A percentile compares a stretch with the other conserved stretches of the same genome.
Evolutionary conservation across 2,329 filamentous ascomycete genomes (phyloP).

Genomic region (Plenodomus biglobosus): DNA sequence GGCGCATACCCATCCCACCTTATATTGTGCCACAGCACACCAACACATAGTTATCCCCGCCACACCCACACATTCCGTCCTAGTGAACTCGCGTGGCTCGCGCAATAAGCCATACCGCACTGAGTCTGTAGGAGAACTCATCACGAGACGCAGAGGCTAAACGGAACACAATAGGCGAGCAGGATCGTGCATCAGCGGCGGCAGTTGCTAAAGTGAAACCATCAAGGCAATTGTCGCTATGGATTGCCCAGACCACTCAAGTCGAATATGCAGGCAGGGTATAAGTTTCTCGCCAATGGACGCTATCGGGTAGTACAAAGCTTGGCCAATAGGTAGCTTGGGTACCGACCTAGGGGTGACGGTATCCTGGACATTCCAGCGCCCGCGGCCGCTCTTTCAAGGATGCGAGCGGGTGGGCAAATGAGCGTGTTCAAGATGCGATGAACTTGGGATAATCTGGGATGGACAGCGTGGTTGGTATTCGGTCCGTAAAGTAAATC

Average conservation of each 20-base stretch:
- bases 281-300: constrained; percentile 38
- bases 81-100: constrained; percentile 22
- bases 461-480: background rate
- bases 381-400: no score
- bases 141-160: constrained; percentile 13
- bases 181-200: constrained; percentile 22
- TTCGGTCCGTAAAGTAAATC: background rate
- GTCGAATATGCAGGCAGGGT: constrained; percentile 21
- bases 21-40: constrained; percentile 22
- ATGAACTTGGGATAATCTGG: background rate
- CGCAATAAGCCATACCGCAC: constrained; percentile 22
- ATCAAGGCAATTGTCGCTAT: constrained; percentile 4
- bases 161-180: constrained; percentile 22
- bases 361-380: constrained; percentile 6
- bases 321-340: constrained; percentile 20
- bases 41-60: constrained; percentile 1
- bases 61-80: constrained; percentile 28
- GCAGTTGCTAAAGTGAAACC: constrained; percentile 14
- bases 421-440: background rate
- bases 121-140: constrained; percentile 15
- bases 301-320: constrained; percentile 8
- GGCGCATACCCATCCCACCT: constrained; percentile 20
- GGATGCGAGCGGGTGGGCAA: no score
- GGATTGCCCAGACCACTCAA: constrained; percentile 10
- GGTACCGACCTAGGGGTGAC: constrained; percentile 21